Evolutionary conservation across 495 filamentous ascomycete genomes (phyloP).

Genomic region (Lindgomyces ingoldianus): DNA sequence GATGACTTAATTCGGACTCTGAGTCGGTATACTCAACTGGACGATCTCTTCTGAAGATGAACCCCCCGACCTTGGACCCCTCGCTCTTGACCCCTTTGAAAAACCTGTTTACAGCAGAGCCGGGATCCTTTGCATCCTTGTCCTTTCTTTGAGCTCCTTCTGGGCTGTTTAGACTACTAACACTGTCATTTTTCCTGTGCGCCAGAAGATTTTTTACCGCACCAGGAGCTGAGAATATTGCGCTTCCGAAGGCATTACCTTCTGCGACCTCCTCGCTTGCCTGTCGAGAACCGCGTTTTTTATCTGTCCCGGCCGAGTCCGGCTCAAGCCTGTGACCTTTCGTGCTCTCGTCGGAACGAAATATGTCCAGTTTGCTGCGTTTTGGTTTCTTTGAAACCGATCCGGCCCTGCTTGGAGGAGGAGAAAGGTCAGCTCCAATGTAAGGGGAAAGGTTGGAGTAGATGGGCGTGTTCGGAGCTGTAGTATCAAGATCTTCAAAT

Average conservation of each 20-base stretch:
- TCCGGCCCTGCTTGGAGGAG: slow-evolving; percentile 27
- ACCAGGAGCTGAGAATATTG: slow-evolving; percentile 23
- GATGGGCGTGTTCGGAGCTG: slow-evolving; percentile 37
- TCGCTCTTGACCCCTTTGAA: slow-evolving; percentile 44
- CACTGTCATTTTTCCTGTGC: slow-evolving; percentile 35
- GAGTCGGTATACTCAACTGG: slow-evolving; percentile 26
- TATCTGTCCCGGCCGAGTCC: slow-evolving; percentile 37
- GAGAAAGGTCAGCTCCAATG: slow-evolving; percentile 35
- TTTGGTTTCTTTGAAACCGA: slow-evolving; percentile 35
- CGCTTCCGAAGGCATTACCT: slow-evolving; percentile 4
- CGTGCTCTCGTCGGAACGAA: slow-evolving; percentile 40
- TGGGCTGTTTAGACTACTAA: slow-evolving; percentile 29
- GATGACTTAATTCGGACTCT: not conserved
- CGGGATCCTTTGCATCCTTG: slow-evolving; percentile 30
- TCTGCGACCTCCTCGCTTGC: slow-evolving; percentile 20
- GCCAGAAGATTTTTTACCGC: slow-evolving; percentile 39
- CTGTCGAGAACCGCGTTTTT: slow-evolving; percentile 27
- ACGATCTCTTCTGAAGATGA: slow-evolving; percentile 39
- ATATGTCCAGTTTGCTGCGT: slow-evolving; percentile 35
- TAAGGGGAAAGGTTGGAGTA: slow-evolving; percentile 18
- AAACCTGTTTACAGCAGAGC: slow-evolving; percentile 42
- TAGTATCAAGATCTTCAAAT: slow-evolving; percentile 39
- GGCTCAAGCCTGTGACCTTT: slow-evolving; percentile 33
- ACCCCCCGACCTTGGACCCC: slow-evolving; percentile 39
- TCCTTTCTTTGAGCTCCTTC: slow-evolving; percentile 18